Base-by-base conservation (phyloP, 805 yeast species). In the Barnettozyma botsteinii region DNA sequence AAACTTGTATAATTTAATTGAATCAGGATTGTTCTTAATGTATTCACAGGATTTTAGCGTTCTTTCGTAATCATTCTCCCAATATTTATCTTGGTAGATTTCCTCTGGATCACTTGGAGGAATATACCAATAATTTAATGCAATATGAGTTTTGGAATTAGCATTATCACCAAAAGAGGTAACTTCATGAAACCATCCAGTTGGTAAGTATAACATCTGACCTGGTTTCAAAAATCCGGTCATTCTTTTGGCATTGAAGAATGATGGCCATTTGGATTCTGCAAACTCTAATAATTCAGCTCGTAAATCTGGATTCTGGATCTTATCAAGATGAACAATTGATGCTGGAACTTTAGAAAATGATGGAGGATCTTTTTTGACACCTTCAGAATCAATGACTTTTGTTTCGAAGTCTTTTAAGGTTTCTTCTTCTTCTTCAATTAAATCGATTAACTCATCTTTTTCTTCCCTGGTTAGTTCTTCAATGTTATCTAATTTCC, bases 151-250 rank as follows among this genome's bases (percentile, higher is more conserved):
- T 13, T 43, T 31, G 9, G 47, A 44, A 25, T 53, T 47, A 7
- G 43, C 48, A 3, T 41, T 50, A 9, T 55, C 56, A 3, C 81
- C 80, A 55, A 66, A 79, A 9, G 85, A 79, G 1, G 85, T 73
- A 2, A 83, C 91, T 56, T 83, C 91, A 55, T 83, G 91, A 52
- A 83, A 83, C 89, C 89, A 83, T 3, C 91, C 88, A 1, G 84
- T 73, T 1, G 91, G 91, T 20, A 83, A 55, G 53, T 74, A 83
- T 18, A 83, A 56, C 79, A 80, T 75, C 35, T 81, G 77, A 0
- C 87, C 87, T 0, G 81, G 78, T 22, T 68, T 53, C 21, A 83
- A 48, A 53, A 70, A 64, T 2, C 77, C 77, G 14, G 69, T 63
- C 13, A 70, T 52, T 33, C 67, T 65, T 15, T 64, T 57, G 2